phyloP scores from a whole-genome alignment of 2,329 filamentous ascomycete genomes.

The Chalara sp. region DNA sequence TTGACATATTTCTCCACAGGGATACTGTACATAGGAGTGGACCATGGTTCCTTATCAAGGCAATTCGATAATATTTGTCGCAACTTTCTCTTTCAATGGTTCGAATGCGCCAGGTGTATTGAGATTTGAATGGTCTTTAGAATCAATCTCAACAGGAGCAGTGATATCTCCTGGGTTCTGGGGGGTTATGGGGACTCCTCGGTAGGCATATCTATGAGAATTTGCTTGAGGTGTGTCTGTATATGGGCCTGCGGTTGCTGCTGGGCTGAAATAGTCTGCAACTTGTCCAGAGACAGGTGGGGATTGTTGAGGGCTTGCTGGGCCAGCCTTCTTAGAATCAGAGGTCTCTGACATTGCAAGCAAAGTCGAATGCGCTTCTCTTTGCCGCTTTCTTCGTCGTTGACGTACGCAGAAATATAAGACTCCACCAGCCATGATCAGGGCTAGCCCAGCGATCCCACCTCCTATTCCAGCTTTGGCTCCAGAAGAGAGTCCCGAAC shows the following conservation, averaged over 20 bases:
- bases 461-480: slow-evolving; percentile 52
- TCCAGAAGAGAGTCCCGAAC: slow-evolving; percentile 35
- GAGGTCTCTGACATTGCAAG: slow-evolving; percentile 14
- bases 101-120: slow-evolving; percentile 15
- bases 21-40: background rate
- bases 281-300: slow-evolving; percentile 1
- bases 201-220: slow-evolving; percentile 13
- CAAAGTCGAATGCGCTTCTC: slow-evolving; percentile 7
- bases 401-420: slow-evolving; percentile 42
- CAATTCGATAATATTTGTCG: slow-evolving; percentile 36
- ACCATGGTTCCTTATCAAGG: slow-evolving; percentile 29
- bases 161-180: slow-evolving; percentile 43
- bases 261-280: slow-evolving; percentile 25
- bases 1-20: background rate
- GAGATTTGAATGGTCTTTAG: slow-evolving; percentile 15
- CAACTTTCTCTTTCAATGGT: slow-evolving; percentile 17
- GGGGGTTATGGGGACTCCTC: slow-evolving; percentile 37
- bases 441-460: slow-evolving; percentile 35
- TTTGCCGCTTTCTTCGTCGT: slow-evolving; percentile 24
- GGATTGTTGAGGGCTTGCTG: background rate
- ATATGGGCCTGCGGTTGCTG: slow-evolving; percentile 33
- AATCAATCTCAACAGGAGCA: slow-evolving; percentile 48
- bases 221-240: slow-evolving; percentile 15
- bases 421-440: slow-evolving; percentile 23
- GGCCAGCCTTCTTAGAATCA: background rate